Evolutionary conservation across 164 flowering plant species (phyloP).

Genomic region (Brasenia schreberi): DNA sequence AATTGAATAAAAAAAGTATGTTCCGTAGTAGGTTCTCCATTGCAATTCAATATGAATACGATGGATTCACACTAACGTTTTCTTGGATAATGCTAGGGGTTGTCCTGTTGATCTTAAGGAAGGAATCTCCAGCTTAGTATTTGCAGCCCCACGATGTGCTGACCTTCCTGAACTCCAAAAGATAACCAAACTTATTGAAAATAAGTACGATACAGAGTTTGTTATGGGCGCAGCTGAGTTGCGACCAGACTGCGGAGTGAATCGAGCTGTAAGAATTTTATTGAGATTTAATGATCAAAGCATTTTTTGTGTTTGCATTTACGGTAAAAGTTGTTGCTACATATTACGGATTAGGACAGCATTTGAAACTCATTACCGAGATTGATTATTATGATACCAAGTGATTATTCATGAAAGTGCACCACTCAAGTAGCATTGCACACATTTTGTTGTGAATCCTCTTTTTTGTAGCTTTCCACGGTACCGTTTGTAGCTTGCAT

Average conservation of each 20-base stretch:
- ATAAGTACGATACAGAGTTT: conserved; percentile 88
- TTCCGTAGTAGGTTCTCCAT: not conserved
- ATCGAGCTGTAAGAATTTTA: conserved; percentile 44
- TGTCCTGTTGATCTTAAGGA: conserved; percentile 94
- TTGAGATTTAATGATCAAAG: not conserved
- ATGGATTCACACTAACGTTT: not conserved
- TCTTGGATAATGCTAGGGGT: conserved; percentile 32
- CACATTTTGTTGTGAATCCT: not conserved
- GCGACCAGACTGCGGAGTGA: conserved; percentile 80
- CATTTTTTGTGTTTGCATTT: not conserved
- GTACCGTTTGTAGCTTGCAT: not conserved
- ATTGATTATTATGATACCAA: not conserved
- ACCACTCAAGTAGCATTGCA: not conserved
- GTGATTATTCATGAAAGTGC: not conserved
- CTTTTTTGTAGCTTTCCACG: not conserved
- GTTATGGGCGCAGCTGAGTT: conserved; percentile 83
- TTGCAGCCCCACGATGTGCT: conserved; percentile 84
- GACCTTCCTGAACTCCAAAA: conserved; percentile 76
- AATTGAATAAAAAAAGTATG: conserved; percentile 15
- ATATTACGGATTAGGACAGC: not conserved
- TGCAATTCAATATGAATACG: not conserved
- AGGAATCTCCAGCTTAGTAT: conserved; percentile 78
- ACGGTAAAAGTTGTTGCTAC: not conserved
- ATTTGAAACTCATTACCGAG: not conserved
- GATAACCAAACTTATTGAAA: conserved; percentile 55